Evolutionary conservation across 2,329 filamentous ascomycete species (phyloP).

Genomic region (Fusarium armeniacum): DNA sequence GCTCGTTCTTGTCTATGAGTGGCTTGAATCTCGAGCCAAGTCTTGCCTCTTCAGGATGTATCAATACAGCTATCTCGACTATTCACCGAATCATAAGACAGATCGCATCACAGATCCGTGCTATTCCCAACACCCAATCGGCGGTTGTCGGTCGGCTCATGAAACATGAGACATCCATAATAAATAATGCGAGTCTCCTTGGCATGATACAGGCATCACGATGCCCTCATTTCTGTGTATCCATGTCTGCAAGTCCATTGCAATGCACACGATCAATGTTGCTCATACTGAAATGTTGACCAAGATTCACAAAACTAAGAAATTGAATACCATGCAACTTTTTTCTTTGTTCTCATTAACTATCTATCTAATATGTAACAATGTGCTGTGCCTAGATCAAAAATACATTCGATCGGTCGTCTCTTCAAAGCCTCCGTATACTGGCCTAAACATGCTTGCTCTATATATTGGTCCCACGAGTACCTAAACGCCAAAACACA

Average conservation of each 20-base stretch:
- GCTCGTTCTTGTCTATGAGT: constrained; percentile 35
- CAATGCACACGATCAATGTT: too few species aligned
- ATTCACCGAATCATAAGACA: constrained; percentile 37
- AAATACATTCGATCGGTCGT: constrained; percentile 14
- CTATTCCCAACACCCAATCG: constrained; percentile 22
- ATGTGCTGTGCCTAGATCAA: constrained; percentile 5
- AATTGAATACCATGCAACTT: background rate
- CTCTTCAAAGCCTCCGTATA: constrained; percentile 27
- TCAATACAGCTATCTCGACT: constrained; percentile 26
- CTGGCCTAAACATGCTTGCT: constrained; percentile 16
- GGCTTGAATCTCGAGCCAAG: constrained; percentile 19
- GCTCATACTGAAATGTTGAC: background rate
- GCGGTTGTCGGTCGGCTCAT: constrained; percentile 36
- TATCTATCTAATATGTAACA: constrained; percentile 23
- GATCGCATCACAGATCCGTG: constrained; percentile 16
- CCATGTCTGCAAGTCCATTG: background rate
- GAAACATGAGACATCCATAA: constrained; percentile 2
- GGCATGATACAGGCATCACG: background rate
- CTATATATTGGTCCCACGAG: constrained; percentile 15
- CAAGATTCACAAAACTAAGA: too few species aligned
- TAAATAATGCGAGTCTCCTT: background rate
- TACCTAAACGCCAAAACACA: constrained; percentile 29
- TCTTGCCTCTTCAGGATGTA: constrained; percentile 37
- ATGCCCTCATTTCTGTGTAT: background rate
- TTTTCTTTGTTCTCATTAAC: constrained; percentile 18